Conservation (phyloP, 2,329 filamentous ascomycete genomes). For the Claviceps pazoutovae region DNA sequence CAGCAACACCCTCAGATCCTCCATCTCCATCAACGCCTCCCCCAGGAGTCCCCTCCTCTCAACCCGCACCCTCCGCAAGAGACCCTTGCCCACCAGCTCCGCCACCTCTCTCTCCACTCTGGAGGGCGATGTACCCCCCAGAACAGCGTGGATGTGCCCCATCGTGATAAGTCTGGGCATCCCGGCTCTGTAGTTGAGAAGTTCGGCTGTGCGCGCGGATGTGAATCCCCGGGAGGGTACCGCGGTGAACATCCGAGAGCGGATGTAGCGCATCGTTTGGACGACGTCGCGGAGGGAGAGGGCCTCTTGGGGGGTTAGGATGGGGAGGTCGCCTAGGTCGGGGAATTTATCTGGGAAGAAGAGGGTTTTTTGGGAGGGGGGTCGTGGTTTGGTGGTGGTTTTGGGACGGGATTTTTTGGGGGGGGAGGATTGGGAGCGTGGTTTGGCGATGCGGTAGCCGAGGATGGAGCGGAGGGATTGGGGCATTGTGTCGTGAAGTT, state of each 20-base stretch:
- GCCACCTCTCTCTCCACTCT: constrained; percentile 53
- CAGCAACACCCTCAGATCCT: constrained; percentile 40
- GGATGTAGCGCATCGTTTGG: constrained; percentile 51
- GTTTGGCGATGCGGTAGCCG: constrained; percentile 23
- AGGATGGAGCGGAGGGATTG: constrained; percentile 25
- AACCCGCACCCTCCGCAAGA: constrained; percentile 48
- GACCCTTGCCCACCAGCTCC: constrained; percentile 41
- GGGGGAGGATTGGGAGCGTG: constrained; percentile 7
- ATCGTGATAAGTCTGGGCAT: constrained; percentile 52
- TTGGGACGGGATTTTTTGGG: constrained; percentile 6
- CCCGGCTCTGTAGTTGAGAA: constrained; percentile 44
- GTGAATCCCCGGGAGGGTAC: constrained; percentile 51
- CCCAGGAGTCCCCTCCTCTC: constrained; percentile 45
- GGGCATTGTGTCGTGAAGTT: constrained; percentile 10
- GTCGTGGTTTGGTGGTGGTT: constrained; percentile 11
- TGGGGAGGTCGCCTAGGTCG: constrained; percentile 42
- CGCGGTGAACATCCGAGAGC: constrained; percentile 46
- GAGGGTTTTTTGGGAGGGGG: constrained; percentile 10
- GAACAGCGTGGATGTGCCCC: constrained; percentile 51
- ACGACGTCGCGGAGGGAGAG: constrained; percentile 41
- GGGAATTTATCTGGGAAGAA: constrained; percentile 37
- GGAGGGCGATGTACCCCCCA: constrained; percentile 39
- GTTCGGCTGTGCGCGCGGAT: constrained; percentile 46
- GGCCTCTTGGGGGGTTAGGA: constrained; percentile 31
- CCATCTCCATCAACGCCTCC: constrained; percentile 47